phyloP scores from a whole-genome alignment of 371 early-diverging fungal genomes.

The Capillidium rhysosporum region DNA sequence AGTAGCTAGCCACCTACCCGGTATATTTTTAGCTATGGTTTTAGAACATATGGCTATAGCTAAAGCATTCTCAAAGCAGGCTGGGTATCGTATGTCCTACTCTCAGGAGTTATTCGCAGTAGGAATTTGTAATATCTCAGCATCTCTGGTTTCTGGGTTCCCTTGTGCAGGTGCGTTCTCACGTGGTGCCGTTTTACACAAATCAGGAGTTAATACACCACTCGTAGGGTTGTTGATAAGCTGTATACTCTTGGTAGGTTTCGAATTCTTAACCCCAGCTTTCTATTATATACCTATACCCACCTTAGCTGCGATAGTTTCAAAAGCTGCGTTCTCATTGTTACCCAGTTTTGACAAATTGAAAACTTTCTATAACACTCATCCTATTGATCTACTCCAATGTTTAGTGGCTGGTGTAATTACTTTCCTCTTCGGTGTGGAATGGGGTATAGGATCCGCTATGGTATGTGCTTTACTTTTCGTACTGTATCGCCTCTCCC shows the following conservation, averaged over 20 bases:
- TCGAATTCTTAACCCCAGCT: conserved; percentile 57
- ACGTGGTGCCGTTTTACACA: conserved; percentile 62
- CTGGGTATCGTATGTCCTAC: conserved; percentile 21
- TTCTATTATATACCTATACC: conserved; percentile 74
- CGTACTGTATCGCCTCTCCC: conserved; percentile 28
- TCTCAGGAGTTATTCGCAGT: conserved; percentile 75
- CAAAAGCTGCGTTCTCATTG: conserved; percentile 34
- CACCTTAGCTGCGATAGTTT: conserved; percentile 54
- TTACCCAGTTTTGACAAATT: conserved; percentile 17
- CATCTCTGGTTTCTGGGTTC: conserved; percentile 63
- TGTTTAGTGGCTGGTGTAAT: background rate
- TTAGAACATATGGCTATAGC: conserved; percentile 68
- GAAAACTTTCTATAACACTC: conserved; percentile 10
- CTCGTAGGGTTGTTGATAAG: conserved; percentile 57
- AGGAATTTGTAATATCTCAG: conserved; percentile 58
- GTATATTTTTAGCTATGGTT: conserved; percentile 45
- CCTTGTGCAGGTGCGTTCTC: conserved; percentile 80
- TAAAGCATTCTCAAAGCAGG: conserved; percentile 55
- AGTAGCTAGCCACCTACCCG: conserved; percentile 28
- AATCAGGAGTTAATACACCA: conserved; percentile 64
- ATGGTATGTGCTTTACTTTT: conserved; percentile 24
- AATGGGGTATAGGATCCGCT: conserved; percentile 23
- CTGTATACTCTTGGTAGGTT: conserved; percentile 47
- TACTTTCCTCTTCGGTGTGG: background rate
- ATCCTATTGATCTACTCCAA: background rate